Conservation (phyloP, 1,139 yeast species). For the Spathaspora jeffriesii region DNA sequence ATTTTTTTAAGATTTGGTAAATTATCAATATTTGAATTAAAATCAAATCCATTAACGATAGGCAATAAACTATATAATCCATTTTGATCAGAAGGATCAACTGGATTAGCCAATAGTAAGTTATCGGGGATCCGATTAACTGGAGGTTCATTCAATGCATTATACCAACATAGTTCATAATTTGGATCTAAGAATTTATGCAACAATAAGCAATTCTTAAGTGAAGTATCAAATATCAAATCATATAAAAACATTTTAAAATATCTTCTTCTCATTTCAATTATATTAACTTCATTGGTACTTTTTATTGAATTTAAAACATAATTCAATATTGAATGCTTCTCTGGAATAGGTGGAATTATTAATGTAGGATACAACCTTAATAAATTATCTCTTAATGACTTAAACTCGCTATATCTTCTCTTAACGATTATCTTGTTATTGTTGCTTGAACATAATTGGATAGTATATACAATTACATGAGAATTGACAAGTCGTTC, state of each 20-base stretch:
- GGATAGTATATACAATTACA: slow-evolving; percentile 42
- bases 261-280: slow-evolving; percentile 43
- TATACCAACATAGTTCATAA: slow-evolving; percentile 48
- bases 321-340: slow-evolving; percentile 49
- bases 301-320: slow-evolving; percentile 41
- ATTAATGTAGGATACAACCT: slow-evolving; percentile 51
- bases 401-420: slow-evolving; percentile 57
- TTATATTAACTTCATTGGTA: slow-evolving; percentile 35
- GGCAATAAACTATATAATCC: slow-evolving; percentile 47
- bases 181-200: slow-evolving; percentile 51
- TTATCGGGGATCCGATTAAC: slow-evolving; percentile 40
- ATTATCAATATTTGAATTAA: slow-evolving; percentile 31
- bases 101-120: slow-evolving; percentile 43
- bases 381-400: slow-evolving; percentile 45
- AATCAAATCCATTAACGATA: slow-evolving; percentile 36
- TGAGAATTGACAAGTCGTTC: slow-evolving; percentile 41
- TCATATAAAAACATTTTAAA: slow-evolving; percentile 40
- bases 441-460: slow-evolving; percentile 17
- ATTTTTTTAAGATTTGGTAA: slow-evolving; percentile 32
- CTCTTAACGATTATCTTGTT: slow-evolving; percentile 40
- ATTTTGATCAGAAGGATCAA: slow-evolving; percentile 47
- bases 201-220: slow-evolving; percentile 31
- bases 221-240: slow-evolving; percentile 28
- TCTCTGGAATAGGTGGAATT: slow-evolving; percentile 61
- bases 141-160: slow-evolving; percentile 50